A percentile compares a stretch with the other conserved stretches of the same genome.
phyloP scores from a whole-genome alignment of 305 asterid species.

The Solanum hybrid region DNA sequence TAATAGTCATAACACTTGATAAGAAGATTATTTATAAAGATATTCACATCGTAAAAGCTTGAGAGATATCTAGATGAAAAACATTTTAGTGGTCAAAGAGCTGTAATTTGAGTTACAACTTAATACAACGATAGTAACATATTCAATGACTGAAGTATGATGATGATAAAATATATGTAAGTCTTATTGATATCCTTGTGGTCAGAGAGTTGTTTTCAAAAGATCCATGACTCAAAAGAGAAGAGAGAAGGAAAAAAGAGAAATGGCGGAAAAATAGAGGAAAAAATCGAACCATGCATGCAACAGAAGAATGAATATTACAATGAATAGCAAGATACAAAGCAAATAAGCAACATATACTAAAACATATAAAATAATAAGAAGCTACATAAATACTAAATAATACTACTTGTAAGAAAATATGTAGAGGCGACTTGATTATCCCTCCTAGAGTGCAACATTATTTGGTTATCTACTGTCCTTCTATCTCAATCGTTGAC shows the following conservation, averaged over 20 bases:
- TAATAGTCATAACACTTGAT: neutral
- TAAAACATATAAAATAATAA: neutral
- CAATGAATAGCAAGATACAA: neutral
- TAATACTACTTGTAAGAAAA: neutral
- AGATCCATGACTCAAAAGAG: neutral
- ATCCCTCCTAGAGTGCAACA: neutral
- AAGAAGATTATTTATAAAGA: no score
- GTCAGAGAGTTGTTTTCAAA: neutral
- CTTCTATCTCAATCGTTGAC: neutral
- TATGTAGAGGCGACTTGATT: neutral
- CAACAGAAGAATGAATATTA: neutral
- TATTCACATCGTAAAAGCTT: neutral
- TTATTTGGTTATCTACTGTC: neutral
- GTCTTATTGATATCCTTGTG: neutral
- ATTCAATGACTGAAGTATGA: neutral
- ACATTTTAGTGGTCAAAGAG: neutral
- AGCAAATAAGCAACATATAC: neutral
- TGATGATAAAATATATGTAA: neutral
- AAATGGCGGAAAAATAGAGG: neutral
- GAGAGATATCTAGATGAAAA: neutral
- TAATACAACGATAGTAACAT: neutral
- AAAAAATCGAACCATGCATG: neutral
- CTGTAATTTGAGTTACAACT: neutral
- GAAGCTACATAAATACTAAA: neutral
- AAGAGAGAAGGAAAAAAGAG: neutral